phyloP scores from a whole-genome alignment of 495 filamentous ascomycete species.

The Cenococcum geophilum region DNA sequence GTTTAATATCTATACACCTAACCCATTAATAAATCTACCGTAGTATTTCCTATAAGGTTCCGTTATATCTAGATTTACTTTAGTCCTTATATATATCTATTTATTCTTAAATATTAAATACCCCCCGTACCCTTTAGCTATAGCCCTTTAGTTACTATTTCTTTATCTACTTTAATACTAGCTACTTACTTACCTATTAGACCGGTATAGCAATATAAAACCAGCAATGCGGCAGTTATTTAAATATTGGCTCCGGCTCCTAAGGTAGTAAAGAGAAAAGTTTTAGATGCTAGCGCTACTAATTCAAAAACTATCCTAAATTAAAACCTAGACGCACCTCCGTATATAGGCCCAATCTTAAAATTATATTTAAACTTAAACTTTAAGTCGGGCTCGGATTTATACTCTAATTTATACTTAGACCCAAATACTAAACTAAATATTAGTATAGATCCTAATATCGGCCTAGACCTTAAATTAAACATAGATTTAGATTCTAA shows the following conservation, averaged over 20 bases:
- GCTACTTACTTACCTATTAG: not conserved
- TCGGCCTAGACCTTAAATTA: not conserved
- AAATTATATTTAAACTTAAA: not conserved
- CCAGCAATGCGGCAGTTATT: not conserved
- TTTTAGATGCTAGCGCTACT: not conserved
- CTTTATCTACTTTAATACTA: not conserved
- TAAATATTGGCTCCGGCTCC: not conserved
- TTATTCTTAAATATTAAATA: not conserved
- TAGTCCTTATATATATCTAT: not conserved
- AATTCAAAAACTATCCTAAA: conserved; percentile 2
- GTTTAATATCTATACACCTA: too few species aligned
- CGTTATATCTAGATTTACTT: not conserved
- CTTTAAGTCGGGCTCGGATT: not conserved
- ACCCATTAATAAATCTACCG: too few species aligned
- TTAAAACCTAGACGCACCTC: conserved; percentile 1
- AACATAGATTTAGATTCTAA: conserved; percentile 10
- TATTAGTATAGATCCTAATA: not conserved
- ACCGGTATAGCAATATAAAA: not conserved
- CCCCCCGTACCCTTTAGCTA: not conserved
- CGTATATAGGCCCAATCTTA: not conserved
- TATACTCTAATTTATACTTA: not conserved
- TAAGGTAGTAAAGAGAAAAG: not conserved
- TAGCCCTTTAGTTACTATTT: not conserved
- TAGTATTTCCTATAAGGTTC: too few species aligned
- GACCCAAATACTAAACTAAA: not conserved